A percentile compares a stretch with the other conserved stretches of the same genome.
Conservation (phyloP, 192 early-diverging fungal species). For the Coemansia sp. region DNA sequence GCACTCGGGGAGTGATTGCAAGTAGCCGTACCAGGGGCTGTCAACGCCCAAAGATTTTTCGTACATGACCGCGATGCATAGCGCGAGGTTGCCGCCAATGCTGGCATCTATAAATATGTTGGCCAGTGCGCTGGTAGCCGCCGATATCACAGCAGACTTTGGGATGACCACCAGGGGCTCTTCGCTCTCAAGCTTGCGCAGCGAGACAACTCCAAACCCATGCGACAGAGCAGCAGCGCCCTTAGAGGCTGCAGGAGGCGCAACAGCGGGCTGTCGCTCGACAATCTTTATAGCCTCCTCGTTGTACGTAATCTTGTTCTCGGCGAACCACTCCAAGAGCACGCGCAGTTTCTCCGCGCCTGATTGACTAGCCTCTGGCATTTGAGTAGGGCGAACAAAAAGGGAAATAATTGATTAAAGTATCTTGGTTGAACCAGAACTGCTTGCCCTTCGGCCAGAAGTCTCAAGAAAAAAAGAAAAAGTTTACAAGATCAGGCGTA, state of each 20-base stretch:
- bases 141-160: conserved; percentile 74
- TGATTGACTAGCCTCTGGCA: neutral
- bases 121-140: conserved; percentile 72
- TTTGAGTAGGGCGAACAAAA: conserved; percentile 2
- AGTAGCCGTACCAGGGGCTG: conserved; percentile 79
- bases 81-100: conserved; percentile 63
- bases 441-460: too few species aligned
- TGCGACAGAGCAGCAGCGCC: conserved; percentile 20
- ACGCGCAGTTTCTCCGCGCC: conserved; percentile 19
- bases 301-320: conserved; percentile 65
- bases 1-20: conserved; percentile 67
- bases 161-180: conserved; percentile 73
- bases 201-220: conserved; percentile 64
- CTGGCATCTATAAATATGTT: conserved; percentile 67
- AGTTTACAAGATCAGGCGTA: neutral
- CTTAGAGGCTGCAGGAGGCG: neutral
- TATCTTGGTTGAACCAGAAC: too few species aligned
- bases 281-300: conserved; percentile 61
- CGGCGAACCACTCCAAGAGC: conserved; percentile 60
- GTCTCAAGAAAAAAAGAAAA: conserved; percentile 28
- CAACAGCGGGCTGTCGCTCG: conserved; percentile 11
- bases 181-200: conserved; percentile 57
- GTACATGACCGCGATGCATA: conserved; percentile 80
- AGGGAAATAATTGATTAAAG: neutral
- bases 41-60: conserved; percentile 65